Evolutionary conservation across 306 rosid species (phyloP), one percentile per base, ranked within the genome.

Genomic region (Clitoria ternatea): DNA sequence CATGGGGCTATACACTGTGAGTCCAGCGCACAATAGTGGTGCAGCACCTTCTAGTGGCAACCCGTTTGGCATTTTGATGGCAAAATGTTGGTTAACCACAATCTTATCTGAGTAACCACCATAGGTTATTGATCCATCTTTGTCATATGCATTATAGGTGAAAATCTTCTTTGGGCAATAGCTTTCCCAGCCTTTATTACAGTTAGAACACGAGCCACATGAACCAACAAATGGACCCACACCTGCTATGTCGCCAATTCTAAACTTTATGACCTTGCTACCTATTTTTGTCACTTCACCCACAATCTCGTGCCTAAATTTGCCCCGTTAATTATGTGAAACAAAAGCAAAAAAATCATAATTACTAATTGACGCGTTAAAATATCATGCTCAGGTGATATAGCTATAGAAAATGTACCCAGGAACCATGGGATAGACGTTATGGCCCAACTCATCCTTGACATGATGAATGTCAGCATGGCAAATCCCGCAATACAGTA

Each of bases 201-300:
- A 55, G 26, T 27, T 12, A 1, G 61, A 55, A 55, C 37, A 55
- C 3, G 20, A 13, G n/a, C 61, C 22, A 7, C 85, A 81, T 0
- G 76, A 35, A 24, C 73, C 73, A 5, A 14, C 61, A 52, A 26
- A 1, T 29, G 75, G 66, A 8, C 81, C 85, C 4, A 81, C 73
- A 6, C 85, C 82, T 0, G 68, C 85, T 6, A 59, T 60, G 39
- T 77, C 85, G 8, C 79, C 82, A 26, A 77, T 55, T 20, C 36
- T 77, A 49, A 77, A 77, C 14, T 81, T 81, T 30, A 50, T 20
- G 4, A 72, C 85, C 4, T 19, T 72, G 27, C 35, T 13, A 12
- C 85, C 85, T n/a, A n/a, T n/a, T n/a, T n/a, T n/a, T n/a, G n/a
- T n/a, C n/a, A n/a, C n/a, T n/a, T n/a, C n/a, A n/a, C 81, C 85